These are phyloP conservation scores for Erysimum cheiranthoides DNA, from an alignment of 345 rosid species.

Conservation along the genomic window DNA sequence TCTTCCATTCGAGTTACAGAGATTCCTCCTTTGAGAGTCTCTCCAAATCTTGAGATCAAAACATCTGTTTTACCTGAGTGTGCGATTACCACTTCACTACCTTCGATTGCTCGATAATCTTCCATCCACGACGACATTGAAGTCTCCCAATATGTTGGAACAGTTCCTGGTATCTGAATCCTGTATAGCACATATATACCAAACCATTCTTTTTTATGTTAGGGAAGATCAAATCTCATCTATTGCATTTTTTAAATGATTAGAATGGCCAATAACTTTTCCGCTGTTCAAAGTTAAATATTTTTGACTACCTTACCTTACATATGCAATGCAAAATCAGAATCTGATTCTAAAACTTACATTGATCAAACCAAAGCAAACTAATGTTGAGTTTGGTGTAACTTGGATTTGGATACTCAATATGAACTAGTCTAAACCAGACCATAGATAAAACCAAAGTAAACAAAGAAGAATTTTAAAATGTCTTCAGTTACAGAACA, in stretches of 20 bases:
- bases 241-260: too few relatives aligned
- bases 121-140: conserved; percentile 75
- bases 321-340: too few relatives aligned
- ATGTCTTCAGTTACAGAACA: neutral
- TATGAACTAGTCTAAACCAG: neutral
- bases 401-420: too few relatives aligned
- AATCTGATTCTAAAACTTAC: too few relatives aligned
- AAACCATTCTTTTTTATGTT: neutral
- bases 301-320: too few relatives aligned
- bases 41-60: conserved; percentile 85
- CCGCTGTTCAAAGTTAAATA: too few relatives aligned
- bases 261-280: too few relatives aligned
- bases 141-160: conserved; percentile 94
- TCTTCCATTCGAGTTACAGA: conserved; percentile 83
- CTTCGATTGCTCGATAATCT: conserved; percentile 74
- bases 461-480: too few relatives aligned
- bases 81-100: conserved; percentile 72
- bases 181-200: conserved; percentile 37
- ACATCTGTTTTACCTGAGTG: conserved; percentile 81
- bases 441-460: neutral
- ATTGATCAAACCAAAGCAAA: too few relatives aligned
- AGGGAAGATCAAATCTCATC: too few relatives aligned
- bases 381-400: too few relatives aligned
- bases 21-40: conserved; percentile 73
- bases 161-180: conserved; percentile 82